Evolutionary conservation across 1,284 basidiomycete species (phyloP).

Genomic region (Fomitopsis betulina): DNA sequence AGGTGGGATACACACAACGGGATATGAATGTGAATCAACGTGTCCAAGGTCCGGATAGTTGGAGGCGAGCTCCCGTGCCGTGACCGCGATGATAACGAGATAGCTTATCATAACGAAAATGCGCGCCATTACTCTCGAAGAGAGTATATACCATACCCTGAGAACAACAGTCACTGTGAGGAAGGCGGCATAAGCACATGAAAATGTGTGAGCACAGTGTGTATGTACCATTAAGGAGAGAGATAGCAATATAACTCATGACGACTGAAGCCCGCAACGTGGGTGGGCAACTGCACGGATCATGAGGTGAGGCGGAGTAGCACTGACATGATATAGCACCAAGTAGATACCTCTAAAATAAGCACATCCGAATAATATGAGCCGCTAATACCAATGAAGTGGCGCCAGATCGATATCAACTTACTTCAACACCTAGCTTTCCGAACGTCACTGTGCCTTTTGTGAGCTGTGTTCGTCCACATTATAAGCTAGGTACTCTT

Average conservation of each 20-base stretch:
- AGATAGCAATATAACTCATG: neutral
- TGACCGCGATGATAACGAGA: conserved; percentile 5
- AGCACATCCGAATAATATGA: no score
- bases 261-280: neutral
- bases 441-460: no score
- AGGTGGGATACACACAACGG: conserved; percentile 12
- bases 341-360: no score
- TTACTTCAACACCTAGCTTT: no score
- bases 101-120: conserved; percentile 11
- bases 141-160: conserved; percentile 24
- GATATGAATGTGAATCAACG: conserved; percentile 8
- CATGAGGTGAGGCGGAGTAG: no score
- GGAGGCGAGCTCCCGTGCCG: conserved; percentile 5
- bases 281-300: no score
- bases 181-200: neutral
- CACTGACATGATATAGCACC: no score
- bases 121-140: conserved; percentile 11
- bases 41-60: conserved; percentile 13
- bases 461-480: no score
- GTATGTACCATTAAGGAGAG: conserved; percentile 16
- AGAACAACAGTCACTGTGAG: conserved; percentile 20
- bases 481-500: no score
- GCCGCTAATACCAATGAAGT: no score
- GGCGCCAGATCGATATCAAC: no score
- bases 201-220: no score